phyloP scores from a whole-genome alignment of 2,329 filamentous ascomycete genomes.

The Ophiostoma triangulosporum region DNA sequence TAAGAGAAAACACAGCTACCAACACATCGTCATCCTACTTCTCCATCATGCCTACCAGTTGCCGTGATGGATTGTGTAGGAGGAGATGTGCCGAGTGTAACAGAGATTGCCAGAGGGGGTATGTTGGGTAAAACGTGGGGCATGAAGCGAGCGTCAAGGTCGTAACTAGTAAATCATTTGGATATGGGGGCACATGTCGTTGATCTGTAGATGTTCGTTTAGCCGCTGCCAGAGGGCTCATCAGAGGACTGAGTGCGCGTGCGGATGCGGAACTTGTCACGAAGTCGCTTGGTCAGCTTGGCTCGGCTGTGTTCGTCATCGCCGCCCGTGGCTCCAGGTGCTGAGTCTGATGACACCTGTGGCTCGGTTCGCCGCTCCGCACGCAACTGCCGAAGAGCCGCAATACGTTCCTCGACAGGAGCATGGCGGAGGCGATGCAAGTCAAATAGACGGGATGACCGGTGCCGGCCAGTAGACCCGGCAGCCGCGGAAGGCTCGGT shows the following conservation, averaged over 20 bases:
- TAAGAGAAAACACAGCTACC: not conserved
- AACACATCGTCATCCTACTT: not conserved
- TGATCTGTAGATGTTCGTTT: not conserved
- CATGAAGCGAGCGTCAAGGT: not conserved
- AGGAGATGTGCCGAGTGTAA: not conserved
- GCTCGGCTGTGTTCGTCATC: conserved; percentile 26
- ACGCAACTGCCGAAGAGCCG: conserved; percentile 38
- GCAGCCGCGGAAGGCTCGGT: conserved; percentile 15
- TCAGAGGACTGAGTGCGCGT: conserved; percentile 27
- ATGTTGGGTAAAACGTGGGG: not conserved
- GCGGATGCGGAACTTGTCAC: conserved; percentile 39
- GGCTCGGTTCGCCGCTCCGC: conserved; percentile 24
- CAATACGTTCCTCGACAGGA: conserved; percentile 49
- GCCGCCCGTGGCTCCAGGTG: conserved; percentile 15
- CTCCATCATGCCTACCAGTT: not conserved
- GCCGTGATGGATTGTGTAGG: not conserved
- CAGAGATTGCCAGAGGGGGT: not conserved
- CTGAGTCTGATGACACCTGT: not conserved
- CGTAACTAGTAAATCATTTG: not conserved
- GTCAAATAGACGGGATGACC: conserved; percentile 41
- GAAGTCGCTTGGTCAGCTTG: conserved; percentile 34
- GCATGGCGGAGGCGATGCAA: conserved; percentile 43
- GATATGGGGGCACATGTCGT: not conserved
- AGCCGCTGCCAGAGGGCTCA: not conserved
- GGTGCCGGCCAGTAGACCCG: conserved; percentile 17